Evolutionary conservation across 495 filamentous ascomycete species (phyloP), one percentile per base, ranked within the genome.

Genomic region (Recurvomyces mirabilis): DNA sequence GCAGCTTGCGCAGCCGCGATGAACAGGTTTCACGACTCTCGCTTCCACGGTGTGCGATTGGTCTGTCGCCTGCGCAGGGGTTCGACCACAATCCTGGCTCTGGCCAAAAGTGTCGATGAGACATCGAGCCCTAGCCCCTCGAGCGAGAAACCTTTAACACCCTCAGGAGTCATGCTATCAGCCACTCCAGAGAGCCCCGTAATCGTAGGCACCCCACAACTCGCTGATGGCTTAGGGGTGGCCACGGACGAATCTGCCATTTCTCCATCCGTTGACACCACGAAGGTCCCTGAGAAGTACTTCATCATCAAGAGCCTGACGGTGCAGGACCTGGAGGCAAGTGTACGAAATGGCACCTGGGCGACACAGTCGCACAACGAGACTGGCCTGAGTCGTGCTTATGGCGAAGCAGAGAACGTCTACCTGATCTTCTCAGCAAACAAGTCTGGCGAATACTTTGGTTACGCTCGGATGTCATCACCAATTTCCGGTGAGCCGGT

Each of bases 371-470:
- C 78, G 12, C 91, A 96, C 58, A 98, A 98, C 46, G 91, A 96
- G 61, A 71, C 75, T 22, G 64, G 65, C 23, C 65, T 98, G 46
- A 98, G 94, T 59, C 71, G 78, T 46, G 91, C 89, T 0, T 96
- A 79, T 58, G 72, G 84, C 69, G 87, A 93, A 13, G 75, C 81
- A 17, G 84, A 93, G 37, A 82, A 85, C 57, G 87, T 96, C n/a
- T 95, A 89, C 55, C 71, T 98, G 23, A 79, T 98, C 19, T 98
- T 98, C 62, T 95, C 88, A 12, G 91, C 88, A 11, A 98, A 96
- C 65, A 96, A 95, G 56, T 96, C 91, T 0, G 91, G 91, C 15
- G 91, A 95, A 62, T 98, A 95, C 55, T 95, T 91, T 61, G 91
- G 91, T 19, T 94, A 93, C 51, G 91, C 88, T 12, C 77, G 84